phyloP scores from a whole-genome alignment of 805 yeast species.

The Jamesozyma lodderae region DNA sequence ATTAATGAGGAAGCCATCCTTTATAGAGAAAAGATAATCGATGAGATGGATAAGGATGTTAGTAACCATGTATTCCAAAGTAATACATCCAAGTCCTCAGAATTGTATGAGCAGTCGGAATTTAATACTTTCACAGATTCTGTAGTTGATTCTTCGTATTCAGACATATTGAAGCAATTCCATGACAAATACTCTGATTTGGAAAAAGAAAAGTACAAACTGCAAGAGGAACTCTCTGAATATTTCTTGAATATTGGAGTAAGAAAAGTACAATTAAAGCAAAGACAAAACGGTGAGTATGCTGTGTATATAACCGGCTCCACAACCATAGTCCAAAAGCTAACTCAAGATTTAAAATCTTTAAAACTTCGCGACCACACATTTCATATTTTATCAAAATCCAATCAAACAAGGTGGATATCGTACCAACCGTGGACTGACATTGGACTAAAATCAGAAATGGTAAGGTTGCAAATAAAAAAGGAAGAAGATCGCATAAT shows the following conservation, averaged over 20 bases:
- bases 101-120: background rate
- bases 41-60: too few species aligned
- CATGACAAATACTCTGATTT: slow-evolving; percentile 31
- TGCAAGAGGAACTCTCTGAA: slow-evolving; percentile 27
- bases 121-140: slow-evolving; percentile 17
- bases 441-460: slow-evolving; percentile 42
- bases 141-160: slow-evolving; percentile 31
- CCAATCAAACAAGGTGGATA: slow-evolving; percentile 39
- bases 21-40: slow-evolving; percentile 9
- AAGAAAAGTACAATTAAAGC: slow-evolving; percentile 30
- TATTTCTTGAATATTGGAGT: slow-evolving; percentile 26
- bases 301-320: slow-evolving; percentile 42
- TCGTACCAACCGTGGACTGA: slow-evolving; percentile 42
- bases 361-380: slow-evolving; percentile 5
- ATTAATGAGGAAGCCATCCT: slow-evolving; percentile 34
- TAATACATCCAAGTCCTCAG: background rate
- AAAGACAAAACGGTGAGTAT: slow-evolving; percentile 37
- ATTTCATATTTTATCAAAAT: slow-evolving; percentile 31
- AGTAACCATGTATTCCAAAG: too few species aligned
- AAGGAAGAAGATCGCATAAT: slow-evolving; percentile 49
- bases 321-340: slow-evolving; percentile 18
- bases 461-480: slow-evolving; percentile 39
- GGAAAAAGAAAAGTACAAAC: slow-evolving; percentile 17
- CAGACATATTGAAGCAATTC: slow-evolving; percentile 23
- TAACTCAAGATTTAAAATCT: slow-evolving; percentile 14